phyloP scores from a whole-genome alignment of 2,329 filamentous ascomycete genomes.

The Ceratocystis smalleyi region DNA sequence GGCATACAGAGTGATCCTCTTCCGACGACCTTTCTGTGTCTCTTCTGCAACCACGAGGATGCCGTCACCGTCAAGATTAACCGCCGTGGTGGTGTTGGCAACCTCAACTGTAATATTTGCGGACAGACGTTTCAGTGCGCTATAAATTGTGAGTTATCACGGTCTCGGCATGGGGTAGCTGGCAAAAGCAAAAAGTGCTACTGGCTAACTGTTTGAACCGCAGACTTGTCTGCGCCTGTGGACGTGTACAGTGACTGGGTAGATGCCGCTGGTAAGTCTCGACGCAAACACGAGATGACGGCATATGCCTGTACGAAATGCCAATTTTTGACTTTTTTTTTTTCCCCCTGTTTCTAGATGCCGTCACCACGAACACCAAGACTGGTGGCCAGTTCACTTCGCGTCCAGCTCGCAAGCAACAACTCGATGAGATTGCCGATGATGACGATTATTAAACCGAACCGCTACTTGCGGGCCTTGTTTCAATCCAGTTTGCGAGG shows the following conservation, averaged over 20 bases:
- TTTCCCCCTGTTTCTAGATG: not conserved
- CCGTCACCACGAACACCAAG: slow-evolving; percentile 13
- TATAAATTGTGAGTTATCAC: slow-evolving; percentile 61
- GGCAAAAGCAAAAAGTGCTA: not conserved
- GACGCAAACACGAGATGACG: not conserved
- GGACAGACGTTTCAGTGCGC: slow-evolving; percentile 84
- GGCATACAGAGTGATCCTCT: slow-evolving; percentile 49
- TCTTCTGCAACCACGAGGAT: slow-evolving; percentile 97
- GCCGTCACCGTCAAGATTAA: slow-evolving; percentile 83
- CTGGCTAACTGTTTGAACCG: not conserved
- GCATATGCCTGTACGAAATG: not conserved
- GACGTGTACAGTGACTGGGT: slow-evolving; percentile 99
- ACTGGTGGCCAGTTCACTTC: slow-evolving; percentile 12
- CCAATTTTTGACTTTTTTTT: not conserved
- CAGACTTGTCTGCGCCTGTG: slow-evolving; percentile 76
- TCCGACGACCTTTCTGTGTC: slow-evolving; percentile 76
- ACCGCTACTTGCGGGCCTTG: not conserved
- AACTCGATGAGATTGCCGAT: slow-evolving; percentile 12
- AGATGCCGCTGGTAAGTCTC: slow-evolving; percentile 53
- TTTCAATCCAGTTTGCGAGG: not conserved
- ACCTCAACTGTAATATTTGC: slow-evolving; percentile 80
- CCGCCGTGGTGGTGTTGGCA: slow-evolving; percentile 77
- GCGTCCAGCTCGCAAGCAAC: slow-evolving; percentile 12
- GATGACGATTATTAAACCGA: slow-evolving; percentile 12
- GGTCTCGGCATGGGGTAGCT: not conserved